Conservation (phyloP, 2,329 filamentous ascomycete genomes). For the Fusarium coffeatum region DNA sequence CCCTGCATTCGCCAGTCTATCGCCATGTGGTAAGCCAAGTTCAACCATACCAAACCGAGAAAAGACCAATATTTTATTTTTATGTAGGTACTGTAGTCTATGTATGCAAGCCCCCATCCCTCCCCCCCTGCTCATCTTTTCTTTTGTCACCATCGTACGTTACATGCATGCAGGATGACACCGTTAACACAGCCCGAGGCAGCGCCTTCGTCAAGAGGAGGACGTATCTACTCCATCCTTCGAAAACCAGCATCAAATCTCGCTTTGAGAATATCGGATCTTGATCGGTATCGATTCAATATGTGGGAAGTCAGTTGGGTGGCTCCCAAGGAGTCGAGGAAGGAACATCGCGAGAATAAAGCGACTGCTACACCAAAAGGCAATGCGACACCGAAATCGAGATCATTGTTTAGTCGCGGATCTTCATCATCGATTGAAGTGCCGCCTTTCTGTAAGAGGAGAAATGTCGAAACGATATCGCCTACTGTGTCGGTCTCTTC, state of each 20-base stretch:
- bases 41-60: not conserved
- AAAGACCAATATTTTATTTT: not conserved
- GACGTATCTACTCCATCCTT: conserved; percentile 13
- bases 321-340: conserved; percentile 30
- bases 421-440: conserved; percentile 21
- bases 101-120: not conserved
- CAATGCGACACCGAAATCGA: not conserved
- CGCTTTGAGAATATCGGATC: conserved; percentile 5
- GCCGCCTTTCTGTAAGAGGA: conserved; percentile 1
- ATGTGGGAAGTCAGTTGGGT: conserved; percentile 42
- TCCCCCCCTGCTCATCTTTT: not conserved
- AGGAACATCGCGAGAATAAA: conserved; percentile 37
- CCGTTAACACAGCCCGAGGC: conserved; percentile 3
- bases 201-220: conserved; percentile 1
- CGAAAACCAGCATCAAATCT: conserved; percentile 24
- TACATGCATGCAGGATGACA: conserved; percentile 8
- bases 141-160: not conserved
- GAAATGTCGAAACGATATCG: not conserved
- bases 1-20: conserved; percentile 27
- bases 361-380: not conserved
- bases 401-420: conserved; percentile 22
- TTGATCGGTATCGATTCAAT: conserved; percentile 18
- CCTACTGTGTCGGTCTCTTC: conserved; percentile 1
- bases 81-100: not conserved
- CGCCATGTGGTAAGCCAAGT: conserved; percentile 3